Conservation (phyloP, 1,284 basidiomycete species). For the Sanghuangporus sanghuang region DNA sequence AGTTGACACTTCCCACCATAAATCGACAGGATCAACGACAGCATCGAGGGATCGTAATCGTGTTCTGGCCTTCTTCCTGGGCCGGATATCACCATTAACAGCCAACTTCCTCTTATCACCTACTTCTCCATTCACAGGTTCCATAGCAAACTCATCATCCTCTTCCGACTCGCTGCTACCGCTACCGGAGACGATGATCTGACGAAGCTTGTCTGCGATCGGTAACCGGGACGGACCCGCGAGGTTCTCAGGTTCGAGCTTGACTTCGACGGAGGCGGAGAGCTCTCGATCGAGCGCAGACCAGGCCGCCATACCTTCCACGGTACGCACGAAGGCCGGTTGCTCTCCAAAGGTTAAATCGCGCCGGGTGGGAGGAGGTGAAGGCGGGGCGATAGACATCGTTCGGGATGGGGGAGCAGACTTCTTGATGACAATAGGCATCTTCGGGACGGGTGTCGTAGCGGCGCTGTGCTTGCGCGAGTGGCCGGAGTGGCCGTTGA, state of each 20-base stretch:
- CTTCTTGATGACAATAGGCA: conserved; percentile 5
- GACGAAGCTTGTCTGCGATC: conserved; percentile 34
- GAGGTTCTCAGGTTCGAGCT: conserved; percentile 26
- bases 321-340: conserved; percentile 73
- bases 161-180: conserved; percentile 31
- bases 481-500: conserved; percentile 32
- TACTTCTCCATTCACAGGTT: conserved; percentile 32
- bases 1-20: conserved; percentile 73
- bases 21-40: conserved; percentile 39
- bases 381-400: background rate
- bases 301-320: conserved; percentile 69
- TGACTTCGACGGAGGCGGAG: conserved; percentile 48
- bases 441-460: conserved; percentile 21
- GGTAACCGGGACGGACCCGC: conserved; percentile 16
- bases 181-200: conserved; percentile 39
- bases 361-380: conserved; percentile 16
- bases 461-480: conserved; percentile 18
- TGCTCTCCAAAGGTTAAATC: conserved; percentile 55
- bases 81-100: conserved; percentile 31
- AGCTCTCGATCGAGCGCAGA: conserved; percentile 47
- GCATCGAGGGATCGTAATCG: conserved; percentile 25
- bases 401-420: background rate
- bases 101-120: conserved; percentile 64
- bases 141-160: conserved; percentile 25
- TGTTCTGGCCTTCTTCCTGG: conserved; percentile 40